phyloP scores from a whole-genome alignment of 2,329 filamentous ascomycete species.

The Cercospora brassicicola region DNA sequence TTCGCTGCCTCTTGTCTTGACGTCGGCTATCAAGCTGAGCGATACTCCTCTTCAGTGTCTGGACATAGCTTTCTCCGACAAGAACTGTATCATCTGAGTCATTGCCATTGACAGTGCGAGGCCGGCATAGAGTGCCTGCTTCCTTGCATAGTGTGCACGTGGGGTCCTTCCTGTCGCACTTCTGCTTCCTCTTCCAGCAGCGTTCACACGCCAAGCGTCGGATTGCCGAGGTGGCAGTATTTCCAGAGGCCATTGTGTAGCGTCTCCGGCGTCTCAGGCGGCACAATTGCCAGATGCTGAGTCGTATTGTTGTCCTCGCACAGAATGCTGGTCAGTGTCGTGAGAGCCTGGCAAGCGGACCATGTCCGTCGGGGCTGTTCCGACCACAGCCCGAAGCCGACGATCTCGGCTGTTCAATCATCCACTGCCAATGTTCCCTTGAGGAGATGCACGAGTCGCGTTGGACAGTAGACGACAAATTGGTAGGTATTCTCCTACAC shows the following conservation, averaged over 20 bases:
- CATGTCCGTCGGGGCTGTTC: neutral
- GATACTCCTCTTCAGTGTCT: slow-evolving; percentile 4
- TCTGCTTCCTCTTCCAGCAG: slow-evolving; percentile 15
- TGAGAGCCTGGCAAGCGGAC: neutral
- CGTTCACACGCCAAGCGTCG: slow-evolving; percentile 11
- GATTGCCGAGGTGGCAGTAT: neutral
- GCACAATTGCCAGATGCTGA: neutral
- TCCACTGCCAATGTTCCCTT: neutral
- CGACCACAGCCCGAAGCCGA: neutral
- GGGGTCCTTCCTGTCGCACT: slow-evolving; percentile 7
- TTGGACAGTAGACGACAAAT: neutral
- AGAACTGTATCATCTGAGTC: neutral
- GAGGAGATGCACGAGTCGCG: neutral
- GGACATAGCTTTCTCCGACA: slow-evolving; percentile 1
- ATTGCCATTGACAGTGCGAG: neutral
- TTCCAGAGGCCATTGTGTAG: neutral
- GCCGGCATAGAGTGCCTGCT: neutral
- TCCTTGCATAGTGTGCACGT: slow-evolving; percentile 2
- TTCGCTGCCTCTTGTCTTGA: slow-evolving; percentile 2
- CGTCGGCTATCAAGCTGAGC: neutral
- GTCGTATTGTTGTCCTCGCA: neutral
- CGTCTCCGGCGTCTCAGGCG: neutral
- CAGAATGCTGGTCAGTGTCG: neutral
- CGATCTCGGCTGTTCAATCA: neutral
- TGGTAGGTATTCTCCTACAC: neutral